Base-by-base conservation (phyloP, 768 basidiomycete genomes). In the Suillus subalutaceus region DNA sequence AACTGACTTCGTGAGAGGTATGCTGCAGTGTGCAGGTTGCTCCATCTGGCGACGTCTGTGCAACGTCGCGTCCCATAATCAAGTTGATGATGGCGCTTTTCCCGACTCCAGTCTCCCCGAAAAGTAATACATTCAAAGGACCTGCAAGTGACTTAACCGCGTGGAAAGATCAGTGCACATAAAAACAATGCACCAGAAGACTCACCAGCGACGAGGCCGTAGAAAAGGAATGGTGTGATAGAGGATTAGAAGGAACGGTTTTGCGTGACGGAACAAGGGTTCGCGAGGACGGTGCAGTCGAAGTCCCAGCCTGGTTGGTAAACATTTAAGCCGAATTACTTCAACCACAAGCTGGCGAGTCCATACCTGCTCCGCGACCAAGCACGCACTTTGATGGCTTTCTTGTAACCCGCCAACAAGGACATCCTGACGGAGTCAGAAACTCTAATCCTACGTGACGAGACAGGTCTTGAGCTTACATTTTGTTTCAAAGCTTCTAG, bases 51-150 rank as follows among this genome's bases (percentile, higher is more conserved):
- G 80, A 80, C 4, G 75, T 75, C 6, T 64, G 38, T 0, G 81
- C 82, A 1, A 63, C 66, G 13, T 75, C 66, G 6, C 56, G 18
- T 35, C 75, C 77, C 37, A 70, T 70, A 23, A 84, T 67, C 78
- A 84, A 76, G 70, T 83, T 84, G 58, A 84, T 70, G 2, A 84
- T 66, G 3, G 80, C 80, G 65, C 83, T 84, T 69, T 84, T 84
- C 15, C 79, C 78, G 3, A 78, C 67, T 18, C 82, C 82, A 4
- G 77, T 76, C 53, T 83, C 81, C 1, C 83, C 82, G 50, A 83
- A 84, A 26, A 83, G 55, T 18, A 83, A 72, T n/a, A 83, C 60
- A 61, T 83, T 83, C 35, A 67, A 38, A 63, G 62, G 8, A 59
- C 38, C 38, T 9, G 38, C 16, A 40, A 18, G 15, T 26, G 58